Percentiles rank a stretch among this genome's conserved stretches.
Conservation (phyloP, 1,284 basidiomycete genomes). For the Megacollybia platyphylla region DNA sequence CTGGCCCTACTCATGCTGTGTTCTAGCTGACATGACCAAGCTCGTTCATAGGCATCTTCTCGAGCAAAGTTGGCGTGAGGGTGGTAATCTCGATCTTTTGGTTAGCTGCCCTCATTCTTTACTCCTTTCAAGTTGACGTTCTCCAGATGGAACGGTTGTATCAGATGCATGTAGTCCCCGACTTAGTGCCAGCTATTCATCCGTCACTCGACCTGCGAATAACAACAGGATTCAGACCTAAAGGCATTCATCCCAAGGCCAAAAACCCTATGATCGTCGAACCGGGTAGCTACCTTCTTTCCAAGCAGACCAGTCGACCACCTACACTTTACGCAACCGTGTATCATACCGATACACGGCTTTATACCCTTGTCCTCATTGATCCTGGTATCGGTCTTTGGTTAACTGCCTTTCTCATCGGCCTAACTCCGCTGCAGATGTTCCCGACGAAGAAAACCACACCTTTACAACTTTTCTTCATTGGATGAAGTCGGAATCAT, state of each 20-base stretch:
- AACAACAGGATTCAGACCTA: slow-evolving; percentile 29
- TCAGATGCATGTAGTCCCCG: slow-evolving; percentile 86
- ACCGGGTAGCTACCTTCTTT: slow-evolving; percentile 55
- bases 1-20: slow-evolving; percentile 3
- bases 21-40: slow-evolving; percentile 46
- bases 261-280: slow-evolving; percentile 36
- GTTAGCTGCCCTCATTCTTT: slow-evolving; percentile 30
- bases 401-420: slow-evolving; percentile 20
- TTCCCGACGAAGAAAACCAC: slow-evolving; percentile 57
- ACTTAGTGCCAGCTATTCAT: slow-evolving; percentile 63
- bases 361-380: slow-evolving; percentile 85
- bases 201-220: slow-evolving; percentile 69
- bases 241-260: slow-evolving; percentile 18
- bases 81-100: slow-evolving; percentile 74
- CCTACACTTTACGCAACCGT: slow-evolving; percentile 62
- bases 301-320: slow-evolving; percentile 47
- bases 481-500: slow-evolving; percentile 64
- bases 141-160: slow-evolving; percentile 80
- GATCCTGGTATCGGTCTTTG: slow-evolving; percentile 40
- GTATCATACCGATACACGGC: slow-evolving; percentile 67
- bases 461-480: slow-evolving; percentile 72
- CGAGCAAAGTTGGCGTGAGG: slow-evolving; percentile 77
- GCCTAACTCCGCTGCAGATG: slow-evolving; percentile 33
- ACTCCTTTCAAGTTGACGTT: slow-evolving; percentile 3
- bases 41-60: slow-evolving; percentile 70